Base-by-base conservation (phyloP, 148 eudicot genomes). In the Oxyria digyna region DNA sequence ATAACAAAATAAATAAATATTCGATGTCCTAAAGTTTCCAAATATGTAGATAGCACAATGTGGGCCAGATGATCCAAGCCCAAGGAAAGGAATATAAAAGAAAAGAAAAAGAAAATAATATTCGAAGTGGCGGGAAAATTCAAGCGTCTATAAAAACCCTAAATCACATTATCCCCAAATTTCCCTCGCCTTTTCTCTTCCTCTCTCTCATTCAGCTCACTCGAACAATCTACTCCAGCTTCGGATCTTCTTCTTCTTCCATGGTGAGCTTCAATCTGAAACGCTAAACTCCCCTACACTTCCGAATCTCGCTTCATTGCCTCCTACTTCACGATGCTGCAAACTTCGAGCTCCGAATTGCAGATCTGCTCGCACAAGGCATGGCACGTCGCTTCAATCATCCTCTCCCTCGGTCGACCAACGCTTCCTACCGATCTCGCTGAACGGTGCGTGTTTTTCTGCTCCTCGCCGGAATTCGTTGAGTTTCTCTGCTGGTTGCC, bases 381-480 rank as follows among this genome's bases (percentile, higher is more conserved):
- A 10, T 90, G 93, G 93, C 78, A 84, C 69, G 40, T 87, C 31
- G 79, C 71, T 31, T 62, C 85, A 8, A 66, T 82, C 27, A 74
- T 87, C 20, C 66, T 87, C 15, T 65, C 67, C 4, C 70, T 77
- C 35, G 77, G 86, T 24, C 82, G 84, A 1, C 93, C 85, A 1
- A 78, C 81, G 17, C 72, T 32, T 20, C 81, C 79, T 7, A 11
- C 67, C 4, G 87, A 85, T 12, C 86, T 87, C 69, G 83, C 82
- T 17, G 77, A 69, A 32, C 69, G 68, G 6, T 85, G 85, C 70
- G 65, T 48, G 35, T 49, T 83, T 11, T 81, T 83, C 73, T 23
- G 14, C 27, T 50, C 81, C 0, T 45, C 84, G 62, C 79, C 84
- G 49, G 83, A 74, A 14, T 71, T 71, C 62, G 38, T 87, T 18